phyloP scores from a whole-genome alignment of 2,329 filamentous ascomycete species.

The Colletotrichum shisoi region DNA sequence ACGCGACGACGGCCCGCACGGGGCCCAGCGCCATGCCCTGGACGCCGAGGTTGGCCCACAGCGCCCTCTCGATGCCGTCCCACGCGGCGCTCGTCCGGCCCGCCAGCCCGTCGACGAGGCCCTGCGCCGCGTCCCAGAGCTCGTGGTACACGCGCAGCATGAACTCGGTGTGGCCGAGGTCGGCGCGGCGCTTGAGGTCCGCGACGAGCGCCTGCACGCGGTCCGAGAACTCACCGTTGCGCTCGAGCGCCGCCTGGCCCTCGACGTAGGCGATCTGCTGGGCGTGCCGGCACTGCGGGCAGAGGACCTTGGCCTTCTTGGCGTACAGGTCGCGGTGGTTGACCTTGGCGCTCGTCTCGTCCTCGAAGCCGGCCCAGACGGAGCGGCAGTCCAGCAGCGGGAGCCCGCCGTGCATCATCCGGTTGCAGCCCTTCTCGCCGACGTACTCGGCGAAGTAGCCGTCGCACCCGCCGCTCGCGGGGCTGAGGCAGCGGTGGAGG shows the following conservation, averaged over 20 bases:
- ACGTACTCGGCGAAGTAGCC: constrained; percentile 29
- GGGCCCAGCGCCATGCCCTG: neutral
- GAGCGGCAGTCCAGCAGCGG: constrained; percentile 7
- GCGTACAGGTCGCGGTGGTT: constrained; percentile 21
- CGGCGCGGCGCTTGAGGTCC: constrained; percentile 1
- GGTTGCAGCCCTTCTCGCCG: constrained; percentile 14
- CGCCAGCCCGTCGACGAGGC: constrained; percentile 12
- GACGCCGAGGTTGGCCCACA: constrained; percentile 13
- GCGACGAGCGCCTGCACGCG: constrained; percentile 1
- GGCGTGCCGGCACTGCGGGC: constrained; percentile 7
- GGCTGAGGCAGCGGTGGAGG: constrained; percentile 25
- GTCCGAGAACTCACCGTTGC: constrained; percentile 14
- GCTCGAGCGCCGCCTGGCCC: constrained; percentile 16
- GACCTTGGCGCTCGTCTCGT: constrained; percentile 9
- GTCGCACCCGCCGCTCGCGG: constrained; percentile 24
- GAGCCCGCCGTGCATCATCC: constrained; percentile 12
- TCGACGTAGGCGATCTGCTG: neutral
- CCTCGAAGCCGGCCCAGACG: constrained; percentile 33
- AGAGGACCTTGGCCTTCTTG: neutral
- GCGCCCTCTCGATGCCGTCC: constrained; percentile 25
- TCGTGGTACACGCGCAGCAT: constrained; percentile 12
- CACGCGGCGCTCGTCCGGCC: constrained; percentile 11
- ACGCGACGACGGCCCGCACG: neutral
- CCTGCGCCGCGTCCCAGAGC: constrained; percentile 28
- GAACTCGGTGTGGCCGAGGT: constrained; percentile 4